Evolutionary conservation across 2,329 filamentous ascomycete species (phyloP).

Genomic region (Aciculosporium take): DNA sequence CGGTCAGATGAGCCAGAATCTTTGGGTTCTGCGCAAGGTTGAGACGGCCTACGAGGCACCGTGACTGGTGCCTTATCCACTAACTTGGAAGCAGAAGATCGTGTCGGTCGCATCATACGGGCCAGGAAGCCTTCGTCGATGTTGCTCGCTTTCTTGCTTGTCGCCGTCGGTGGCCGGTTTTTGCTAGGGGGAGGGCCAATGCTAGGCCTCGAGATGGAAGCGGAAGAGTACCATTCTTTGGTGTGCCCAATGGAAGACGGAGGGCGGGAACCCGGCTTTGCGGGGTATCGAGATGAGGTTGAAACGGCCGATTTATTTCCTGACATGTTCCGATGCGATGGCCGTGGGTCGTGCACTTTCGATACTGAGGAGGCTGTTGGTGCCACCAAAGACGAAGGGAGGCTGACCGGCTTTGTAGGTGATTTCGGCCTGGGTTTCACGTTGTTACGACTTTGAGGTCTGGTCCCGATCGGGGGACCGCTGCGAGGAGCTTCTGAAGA

Average conservation of each 20-base stretch:
- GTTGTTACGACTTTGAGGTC: slow-evolving; percentile 25
- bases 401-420: slow-evolving; percentile 51
- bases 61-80: slow-evolving; percentile 44
- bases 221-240: slow-evolving; percentile 31
- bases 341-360: slow-evolving; percentile 28
- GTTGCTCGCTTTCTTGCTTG: slow-evolving; percentile 29
- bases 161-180: slow-evolving; percentile 5
- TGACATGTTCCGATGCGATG: slow-evolving; percentile 15
- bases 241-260: slow-evolving; percentile 17
- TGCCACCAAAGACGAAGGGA: slow-evolving; percentile 53
- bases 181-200: slow-evolving; percentile 47
- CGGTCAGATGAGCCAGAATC: background rate
- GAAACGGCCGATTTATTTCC: slow-evolving; percentile 21
- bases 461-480: slow-evolving; percentile 26
- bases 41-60: slow-evolving; percentile 29
- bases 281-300: slow-evolving; percentile 22
- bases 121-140: slow-evolving; percentile 60
- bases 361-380: slow-evolving; percentile 57
- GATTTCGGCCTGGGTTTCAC: slow-evolving; percentile 51
- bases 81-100: slow-evolving; percentile 52
- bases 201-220: slow-evolving; percentile 34
- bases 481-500: slow-evolving; percentile 26
- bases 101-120: slow-evolving; percentile 70
- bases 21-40: slow-evolving; percentile 7
- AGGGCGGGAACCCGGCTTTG: slow-evolving; percentile 9